phyloP scores from a whole-genome alignment of 23 red algal genomes.

The Rhodosorus marinus region DNA sequence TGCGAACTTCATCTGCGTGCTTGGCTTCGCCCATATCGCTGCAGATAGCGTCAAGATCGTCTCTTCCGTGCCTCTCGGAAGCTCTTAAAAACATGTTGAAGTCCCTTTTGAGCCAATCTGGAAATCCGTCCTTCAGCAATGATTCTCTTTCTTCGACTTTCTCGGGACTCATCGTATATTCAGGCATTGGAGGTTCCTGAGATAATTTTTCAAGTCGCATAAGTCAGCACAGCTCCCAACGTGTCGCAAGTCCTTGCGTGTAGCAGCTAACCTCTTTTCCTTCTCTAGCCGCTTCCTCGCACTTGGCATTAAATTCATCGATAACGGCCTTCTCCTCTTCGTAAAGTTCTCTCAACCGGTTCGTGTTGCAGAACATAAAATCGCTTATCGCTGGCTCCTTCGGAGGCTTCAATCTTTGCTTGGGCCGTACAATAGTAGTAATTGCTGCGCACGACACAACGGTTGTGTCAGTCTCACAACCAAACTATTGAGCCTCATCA shows the following conservation, averaged over 20 bases:
- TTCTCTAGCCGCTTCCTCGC: conserved; percentile 9
- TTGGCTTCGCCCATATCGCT: conserved; percentile 66
- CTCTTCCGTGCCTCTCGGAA: conserved; percentile 73
- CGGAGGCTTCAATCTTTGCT: conserved; percentile 60
- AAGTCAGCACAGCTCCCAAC: too few species aligned
- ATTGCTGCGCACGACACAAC: too few species aligned
- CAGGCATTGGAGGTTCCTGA: conserved; percentile 4
- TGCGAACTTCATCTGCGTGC: conserved; percentile 40
- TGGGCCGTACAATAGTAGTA: too few species aligned
- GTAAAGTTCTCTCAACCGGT: conserved; percentile 66
- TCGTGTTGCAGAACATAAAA: conserved; percentile 50
- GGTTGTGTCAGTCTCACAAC: too few species aligned
- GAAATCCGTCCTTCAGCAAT: conserved; percentile 42
- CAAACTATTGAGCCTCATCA: too few species aligned
- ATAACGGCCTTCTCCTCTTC: conserved; percentile 45
- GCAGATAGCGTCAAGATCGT: conserved; percentile 58
- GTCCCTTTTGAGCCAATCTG: conserved; percentile 65
- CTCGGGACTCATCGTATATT: conserved; percentile 18
- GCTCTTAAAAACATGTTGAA: conserved; percentile 72
- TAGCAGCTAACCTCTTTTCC: too few species aligned
- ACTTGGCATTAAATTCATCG: conserved; percentile 47
- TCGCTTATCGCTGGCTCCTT: conserved; percentile 58
- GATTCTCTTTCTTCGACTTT: conserved; percentile 33
- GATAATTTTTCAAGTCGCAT: too few species aligned
- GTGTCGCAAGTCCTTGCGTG: too few species aligned